Base-by-base conservation (phyloP, 2,329 filamentous ascomycete genomes). In the Neonectria neomacrospora region DNA sequence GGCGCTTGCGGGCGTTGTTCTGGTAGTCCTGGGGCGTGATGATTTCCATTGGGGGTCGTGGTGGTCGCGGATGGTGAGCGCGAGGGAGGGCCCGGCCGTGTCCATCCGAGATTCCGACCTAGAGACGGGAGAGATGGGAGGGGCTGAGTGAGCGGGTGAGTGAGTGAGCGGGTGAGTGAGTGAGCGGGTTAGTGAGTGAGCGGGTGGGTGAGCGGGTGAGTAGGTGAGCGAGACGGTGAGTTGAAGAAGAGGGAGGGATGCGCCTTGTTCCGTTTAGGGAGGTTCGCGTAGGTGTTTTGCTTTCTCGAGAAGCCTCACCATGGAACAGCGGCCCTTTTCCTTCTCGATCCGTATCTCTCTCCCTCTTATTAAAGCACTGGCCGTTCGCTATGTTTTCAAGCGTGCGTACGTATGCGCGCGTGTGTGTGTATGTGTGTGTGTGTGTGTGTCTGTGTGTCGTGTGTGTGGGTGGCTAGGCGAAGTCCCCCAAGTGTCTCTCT, bases 21-120 rank as follows among this genome's bases (percentile, higher is more conserved):
- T 75, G 71, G 59, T 75, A 76, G 60, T 76, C 73, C 63, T 72
- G 70, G 44, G 74, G 73, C 47, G 74, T 76, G 61, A 75, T 70
- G 57, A 76, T 73, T 63, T 76, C 74, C 75, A 74, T 75, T 69
- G 63, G 50, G 39, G 58, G 67, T 42, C 42, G 45, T 67, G 53
- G 61, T 52, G 42, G 55, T 57, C 48, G 55, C 41, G 37, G 34
- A 26, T 54, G 67, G 30, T 56, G 53, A 42, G 57, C 58, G 54
- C 60, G 48, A 53, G 65, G 54, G 50, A 50, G 45, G 30, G 30
- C 28, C 48, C 48, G 56, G 59, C 64, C 66, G 67, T 67, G 52
- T 64, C 64, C 64, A 58, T 61, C 34, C 42, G 50, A 55, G 26
- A 37, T 18, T n/a, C 45, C n/a, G n/a, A n/a, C n/a, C n/a, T n/a